Evolutionary conservation across 306 rosid genomes (phyloP), one percentile per base, ranked within the genome.

Genomic region (Cicer yamashitae): DNA sequence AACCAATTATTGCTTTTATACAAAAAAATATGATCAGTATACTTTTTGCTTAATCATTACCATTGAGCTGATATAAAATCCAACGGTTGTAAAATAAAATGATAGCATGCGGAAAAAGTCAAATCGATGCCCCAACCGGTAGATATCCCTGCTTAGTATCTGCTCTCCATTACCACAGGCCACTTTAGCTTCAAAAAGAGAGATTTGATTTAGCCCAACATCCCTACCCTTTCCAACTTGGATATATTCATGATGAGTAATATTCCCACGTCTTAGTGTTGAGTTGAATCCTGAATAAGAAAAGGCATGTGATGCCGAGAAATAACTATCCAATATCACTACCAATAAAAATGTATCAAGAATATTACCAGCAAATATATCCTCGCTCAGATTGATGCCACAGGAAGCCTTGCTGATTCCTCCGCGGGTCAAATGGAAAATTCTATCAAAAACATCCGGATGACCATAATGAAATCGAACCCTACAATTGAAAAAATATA

Each of bases 191-290:
- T 91, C 97, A 75, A 91, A 91, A 53, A 91, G 93, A 61, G 97
- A 92, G 73, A 89, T 88, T 85, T 89, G 97, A 71, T 92, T 92
- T 58, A 93, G 96, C 15, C 98, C 98, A 37, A 94, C 97, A 76
- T 94, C 98, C 79, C 99, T 89, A 17, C 99, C 99, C 85, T 94
- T 94, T 78, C 99, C 99, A 71, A 94, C 93, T 87, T 94, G 99
- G 84, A 92, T 87, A 74, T 94, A 94, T 84, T 94, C 99, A 61
- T 94, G 99, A 80, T 94, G 99, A 10, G 97, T 94, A 9, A 94
- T 37, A 85, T 94, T 94, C 52, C 99, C 99, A 39, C 99, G 87
- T 77, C 99, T 81, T 74, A 94, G 78, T 1, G 96, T 94, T 64
- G 97, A 92, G 84, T 90, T 92, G 77, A 92, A 94, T 82, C 99